These are phyloP conservation scores for Microthlaspi erraticum DNA, from an alignment of 345 rosid genomes.

Conservation along the genomic window DNA sequence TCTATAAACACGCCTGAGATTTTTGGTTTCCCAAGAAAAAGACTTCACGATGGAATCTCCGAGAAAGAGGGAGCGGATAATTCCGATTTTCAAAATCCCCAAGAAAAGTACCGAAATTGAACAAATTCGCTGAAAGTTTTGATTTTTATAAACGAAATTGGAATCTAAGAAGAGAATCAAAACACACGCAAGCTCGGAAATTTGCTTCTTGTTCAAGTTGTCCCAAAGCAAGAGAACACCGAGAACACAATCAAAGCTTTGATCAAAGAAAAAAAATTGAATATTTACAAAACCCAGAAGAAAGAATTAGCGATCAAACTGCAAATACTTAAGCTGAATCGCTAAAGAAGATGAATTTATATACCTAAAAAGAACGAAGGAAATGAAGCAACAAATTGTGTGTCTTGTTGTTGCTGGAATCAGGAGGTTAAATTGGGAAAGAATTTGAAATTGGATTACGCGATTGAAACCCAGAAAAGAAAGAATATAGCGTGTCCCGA, in stretches of 20 bases:
- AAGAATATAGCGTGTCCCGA: constrained; percentile 6
- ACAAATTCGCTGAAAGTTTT: not conserved
- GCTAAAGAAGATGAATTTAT: constrained; percentile 34
- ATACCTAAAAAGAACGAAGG: constrained; percentile 15
- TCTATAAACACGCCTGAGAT: constrained; percentile 8
- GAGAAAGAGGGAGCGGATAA: constrained; percentile 7
- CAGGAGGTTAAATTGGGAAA: constrained; percentile 19
- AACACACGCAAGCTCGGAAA: constrained; percentile 35
- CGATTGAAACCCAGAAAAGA: not conserved
- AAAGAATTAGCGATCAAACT: constrained; percentile 31
- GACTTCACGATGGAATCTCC: constrained; percentile 17
- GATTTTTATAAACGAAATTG: constrained; percentile 12
- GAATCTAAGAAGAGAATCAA: constrained; percentile 34
- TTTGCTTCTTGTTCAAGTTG: constrained; percentile 33
- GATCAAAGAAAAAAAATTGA: constrained; percentile 5
- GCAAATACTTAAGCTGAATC: constrained; percentile 20
- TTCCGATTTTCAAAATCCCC: not conserved
- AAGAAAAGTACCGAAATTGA: constrained; percentile 12
- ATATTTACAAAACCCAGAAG: constrained; percentile 35
- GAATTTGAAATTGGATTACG: constrained; percentile 3
- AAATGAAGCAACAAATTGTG: constrained; percentile 27
- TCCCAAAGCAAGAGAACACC: constrained; percentile 22
- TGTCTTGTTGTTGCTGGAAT: not conserved
- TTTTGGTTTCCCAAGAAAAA: constrained; percentile 17
- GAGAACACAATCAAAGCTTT: constrained; percentile 19